Conservation (phyloP, 805 yeast species). For the Cyberlindnera sargentensis region DNA sequence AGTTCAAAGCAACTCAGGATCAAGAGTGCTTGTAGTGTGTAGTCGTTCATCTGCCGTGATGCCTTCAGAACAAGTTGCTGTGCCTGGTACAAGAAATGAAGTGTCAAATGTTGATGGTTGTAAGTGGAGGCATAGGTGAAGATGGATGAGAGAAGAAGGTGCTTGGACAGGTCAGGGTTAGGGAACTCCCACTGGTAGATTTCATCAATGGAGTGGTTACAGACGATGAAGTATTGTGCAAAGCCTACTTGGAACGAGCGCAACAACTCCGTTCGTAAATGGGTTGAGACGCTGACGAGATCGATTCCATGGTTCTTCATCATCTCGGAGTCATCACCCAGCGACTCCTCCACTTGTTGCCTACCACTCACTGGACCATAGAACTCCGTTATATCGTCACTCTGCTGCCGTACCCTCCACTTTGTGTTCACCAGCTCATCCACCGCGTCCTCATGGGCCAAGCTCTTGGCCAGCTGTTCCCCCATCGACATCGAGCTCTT, state of each 20-base stretch:
- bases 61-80: constrained; percentile 8
- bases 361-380: constrained; percentile 31
- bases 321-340: background rate
- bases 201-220: constrained; percentile 17
- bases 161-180: constrained; percentile 19
- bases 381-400: constrained; percentile 24
- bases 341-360: constrained; percentile 22
- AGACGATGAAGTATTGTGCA: constrained; percentile 23
- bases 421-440: constrained; percentile 28
- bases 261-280: constrained; percentile 4
- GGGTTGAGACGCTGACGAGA: background rate
- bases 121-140: constrained; percentile 25
- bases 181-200: constrained; percentile 24
- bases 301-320: background rate
- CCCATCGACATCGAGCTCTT: background rate
- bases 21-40: constrained; percentile 23
- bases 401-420: constrained; percentile 27
- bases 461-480: constrained; percentile 1
- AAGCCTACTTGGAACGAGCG: constrained; percentile 21
- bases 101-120: constrained; percentile 10
- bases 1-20: constrained; percentile 27
- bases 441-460: constrained; percentile 24
- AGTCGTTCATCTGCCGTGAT: constrained; percentile 18
- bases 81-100: constrained; percentile 19
- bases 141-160: constrained; percentile 23